Conservation (phyloP, 2,329 filamentous ascomycete genomes). For the Paraconiothyrium brasiliense region DNA sequence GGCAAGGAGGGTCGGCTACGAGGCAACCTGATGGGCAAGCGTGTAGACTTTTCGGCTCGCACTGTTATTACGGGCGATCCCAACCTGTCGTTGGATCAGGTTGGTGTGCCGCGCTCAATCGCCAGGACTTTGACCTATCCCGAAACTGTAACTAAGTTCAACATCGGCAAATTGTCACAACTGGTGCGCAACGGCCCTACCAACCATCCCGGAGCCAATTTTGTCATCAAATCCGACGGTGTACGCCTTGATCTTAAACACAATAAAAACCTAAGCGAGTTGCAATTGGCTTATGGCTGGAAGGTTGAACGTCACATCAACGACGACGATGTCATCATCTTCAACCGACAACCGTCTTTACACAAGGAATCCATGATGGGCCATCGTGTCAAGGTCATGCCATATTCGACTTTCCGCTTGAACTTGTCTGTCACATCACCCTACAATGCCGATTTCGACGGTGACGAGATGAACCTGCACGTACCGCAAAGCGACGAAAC, state of each 20-base stretch:
- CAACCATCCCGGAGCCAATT: slow-evolving; percentile 94
- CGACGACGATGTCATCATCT: slow-evolving; percentile 97
- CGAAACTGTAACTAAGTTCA: slow-evolving; percentile 97
- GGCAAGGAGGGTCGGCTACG: slow-evolving; percentile 98
- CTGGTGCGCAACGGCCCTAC: slow-evolving; percentile 94
- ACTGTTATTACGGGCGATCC: slow-evolving; percentile 99
- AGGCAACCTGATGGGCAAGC: slow-evolving; percentile 98
- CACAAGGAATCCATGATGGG: slow-evolving; percentile 99
- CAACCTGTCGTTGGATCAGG: slow-evolving; percentile 94
- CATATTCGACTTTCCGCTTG: slow-evolving; percentile 96
- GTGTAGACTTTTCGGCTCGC: slow-evolving; percentile 96
- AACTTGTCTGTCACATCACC: slow-evolving; percentile 98
- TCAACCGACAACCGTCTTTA: slow-evolving; percentile 98
- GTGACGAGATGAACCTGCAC: slow-evolving; percentile 99
- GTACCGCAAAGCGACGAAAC: slow-evolving; percentile 98
- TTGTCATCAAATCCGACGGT: slow-evolving; percentile 92
- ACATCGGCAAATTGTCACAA: slow-evolving; percentile 89
- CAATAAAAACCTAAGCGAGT: slow-evolving; percentile 85
- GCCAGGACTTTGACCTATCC: slow-evolving; percentile 94
- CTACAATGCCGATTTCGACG: slow-evolving; percentile 99
- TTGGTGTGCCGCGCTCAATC: slow-evolving; percentile 94
- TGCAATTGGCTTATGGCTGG: slow-evolving; percentile 94
- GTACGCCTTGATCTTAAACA: slow-evolving; percentile 94
- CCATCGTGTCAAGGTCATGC: slow-evolving; percentile 96
- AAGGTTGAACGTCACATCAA: slow-evolving; percentile 98